A percentile compares a stretch with the other conserved stretches of the same genome.
phyloP scores from a whole-genome alignment of 2,329 filamentous ascomycete genomes.

The Epichloe elymi region DNA sequence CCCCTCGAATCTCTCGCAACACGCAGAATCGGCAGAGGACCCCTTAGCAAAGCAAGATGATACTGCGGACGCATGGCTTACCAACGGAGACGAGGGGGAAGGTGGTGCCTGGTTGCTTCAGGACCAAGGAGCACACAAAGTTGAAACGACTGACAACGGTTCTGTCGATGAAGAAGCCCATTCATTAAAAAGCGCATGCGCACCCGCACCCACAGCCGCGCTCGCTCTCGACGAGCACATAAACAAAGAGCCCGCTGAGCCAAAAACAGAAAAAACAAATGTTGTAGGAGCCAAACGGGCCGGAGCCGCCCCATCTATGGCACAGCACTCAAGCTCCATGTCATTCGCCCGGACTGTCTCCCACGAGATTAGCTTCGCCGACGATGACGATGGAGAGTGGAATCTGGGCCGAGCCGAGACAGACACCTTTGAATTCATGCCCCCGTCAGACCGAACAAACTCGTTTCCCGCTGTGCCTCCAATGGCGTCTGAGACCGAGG shows the following conservation, averaged over 20 bases:
- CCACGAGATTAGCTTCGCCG: conserved; percentile 45
- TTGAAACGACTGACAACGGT: background rate
- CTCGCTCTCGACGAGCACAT: background rate
- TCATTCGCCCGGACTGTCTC: conserved; percentile 53
- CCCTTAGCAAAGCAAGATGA: background rate
- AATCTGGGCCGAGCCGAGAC: conserved; percentile 36
- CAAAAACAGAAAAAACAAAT: background rate
- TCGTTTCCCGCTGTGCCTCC: conserved; percentile 48
- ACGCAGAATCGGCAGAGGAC: background rate
- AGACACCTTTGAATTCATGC: conserved; percentile 48
- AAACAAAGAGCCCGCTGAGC: background rate
- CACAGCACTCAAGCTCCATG: conserved; percentile 45
- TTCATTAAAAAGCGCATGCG: too few species aligned
- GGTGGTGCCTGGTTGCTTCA: conserved; percentile 14
- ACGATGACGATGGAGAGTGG: conserved; percentile 48
- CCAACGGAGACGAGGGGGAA: conserved; percentile 10
- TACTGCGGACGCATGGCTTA: conserved; percentile 1
- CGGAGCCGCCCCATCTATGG: conserved; percentile 13
- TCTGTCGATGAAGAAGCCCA: background rate
- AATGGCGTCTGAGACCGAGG: conserved; percentile 14
- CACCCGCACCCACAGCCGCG: background rate
- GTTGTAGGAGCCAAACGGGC: background rate
- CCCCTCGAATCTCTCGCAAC: background rate
- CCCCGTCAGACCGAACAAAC: conserved; percentile 45
- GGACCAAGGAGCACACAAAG: conserved; percentile 6